Percentiles rank a stretch among this genome's conserved stretches.
Evolutionary conservation across 2,329 filamentous ascomycete genomes (phyloP).

Genomic region (Microthyrium microscopicum): DNA sequence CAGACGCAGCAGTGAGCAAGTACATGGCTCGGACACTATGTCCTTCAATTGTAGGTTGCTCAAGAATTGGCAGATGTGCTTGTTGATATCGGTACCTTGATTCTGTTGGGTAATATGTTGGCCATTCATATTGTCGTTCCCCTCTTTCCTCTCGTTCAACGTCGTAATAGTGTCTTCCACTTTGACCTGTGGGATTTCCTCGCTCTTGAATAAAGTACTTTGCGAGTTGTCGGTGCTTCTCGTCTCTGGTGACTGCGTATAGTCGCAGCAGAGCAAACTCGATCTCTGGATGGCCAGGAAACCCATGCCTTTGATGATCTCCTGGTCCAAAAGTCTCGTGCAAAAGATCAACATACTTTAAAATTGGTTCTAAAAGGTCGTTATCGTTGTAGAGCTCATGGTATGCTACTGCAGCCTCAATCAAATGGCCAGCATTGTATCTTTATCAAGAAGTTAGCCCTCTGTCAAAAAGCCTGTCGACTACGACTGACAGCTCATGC

Average conservation of each 20-base stretch:
- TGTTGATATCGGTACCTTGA: slow-evolving; percentile 35
- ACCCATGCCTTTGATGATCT: slow-evolving; percentile 35
- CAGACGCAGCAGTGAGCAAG: slow-evolving; percentile 40
- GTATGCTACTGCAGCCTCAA: slow-evolving; percentile 43
- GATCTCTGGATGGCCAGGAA: slow-evolving; percentile 43
- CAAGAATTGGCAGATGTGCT: slow-evolving; percentile 36
- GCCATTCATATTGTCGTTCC: slow-evolving; percentile 30
- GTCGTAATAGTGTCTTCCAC: slow-evolving; percentile 37
- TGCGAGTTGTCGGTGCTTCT: slow-evolving; percentile 30
- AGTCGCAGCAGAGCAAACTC: slow-evolving; percentile 33
- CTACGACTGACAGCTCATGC: slow-evolving; percentile 37
- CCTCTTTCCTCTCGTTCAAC: slow-evolving; percentile 35
- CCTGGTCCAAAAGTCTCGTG: slow-evolving; percentile 34
- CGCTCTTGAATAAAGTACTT: slow-evolving; percentile 42
- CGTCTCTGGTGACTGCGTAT: slow-evolving; percentile 23
- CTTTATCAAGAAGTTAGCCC: slow-evolving; percentile 15
- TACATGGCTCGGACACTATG: slow-evolving; percentile 46
- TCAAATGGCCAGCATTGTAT: slow-evolving; percentile 45
- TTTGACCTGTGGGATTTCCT: slow-evolving; percentile 33
- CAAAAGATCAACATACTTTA: slow-evolving; percentile 38
- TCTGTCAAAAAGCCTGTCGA: neutral
- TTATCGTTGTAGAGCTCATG: slow-evolving; percentile 34
- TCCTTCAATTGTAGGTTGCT: slow-evolving; percentile 39
- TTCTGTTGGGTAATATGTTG: slow-evolving; percentile 29
- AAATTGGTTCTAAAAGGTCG: slow-evolving; percentile 33